Base-by-base conservation (phyloP, 176 grass and related monocot genomes). In the Triticum turgidum region DNA sequence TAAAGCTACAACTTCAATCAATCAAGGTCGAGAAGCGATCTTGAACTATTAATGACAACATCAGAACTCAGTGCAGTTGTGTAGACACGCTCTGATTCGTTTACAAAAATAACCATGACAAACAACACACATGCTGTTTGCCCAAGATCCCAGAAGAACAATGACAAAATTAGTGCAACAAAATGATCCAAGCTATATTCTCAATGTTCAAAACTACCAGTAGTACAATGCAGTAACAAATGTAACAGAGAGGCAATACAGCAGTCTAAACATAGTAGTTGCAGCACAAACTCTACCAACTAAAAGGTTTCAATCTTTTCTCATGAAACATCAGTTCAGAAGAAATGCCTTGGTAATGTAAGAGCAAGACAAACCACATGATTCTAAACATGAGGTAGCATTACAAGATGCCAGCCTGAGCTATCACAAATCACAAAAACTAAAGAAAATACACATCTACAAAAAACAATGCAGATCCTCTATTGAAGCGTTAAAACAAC, bases 391-490 rank as follows among this genome's bases (percentile, higher is more conserved):
- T 54, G 11, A 72, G 11, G 7, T 49, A 1, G 2, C 73, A 75
- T 37, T 27, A n/a, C 41, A 86, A 9, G 65, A 80, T 61, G 74
- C 17, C n/a, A 62, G 79, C n/a, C 25, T 18, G 49, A 12, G 61
- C 35, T 37, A 86, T 85, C 84, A 89, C 63, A 84, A 51, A 51
- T 51, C 47, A 15, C 13, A 51, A 15, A 15, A 51, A 51, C 47
- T 51, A 51, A 51, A 51, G 47, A 51, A 51, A 51, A 51, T 15
- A 51, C 13, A 51, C 45, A 49, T 49, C 14, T 49, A 14, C 45
- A 4, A 49, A 63, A 42, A 75, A 29, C 20, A 77, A 20, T 14
- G 6, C 49, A 4, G 22, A 24, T 27, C 66, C 62, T 14, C 11
- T 3, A 11, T 39, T 80, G 5, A 9, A 24, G 47, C 38, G 3